These are phyloP conservation scores for Sporobolomyces roseus DNA, from an alignment of 768 basidiomycete species.

Conservation along the genomic window DNA sequence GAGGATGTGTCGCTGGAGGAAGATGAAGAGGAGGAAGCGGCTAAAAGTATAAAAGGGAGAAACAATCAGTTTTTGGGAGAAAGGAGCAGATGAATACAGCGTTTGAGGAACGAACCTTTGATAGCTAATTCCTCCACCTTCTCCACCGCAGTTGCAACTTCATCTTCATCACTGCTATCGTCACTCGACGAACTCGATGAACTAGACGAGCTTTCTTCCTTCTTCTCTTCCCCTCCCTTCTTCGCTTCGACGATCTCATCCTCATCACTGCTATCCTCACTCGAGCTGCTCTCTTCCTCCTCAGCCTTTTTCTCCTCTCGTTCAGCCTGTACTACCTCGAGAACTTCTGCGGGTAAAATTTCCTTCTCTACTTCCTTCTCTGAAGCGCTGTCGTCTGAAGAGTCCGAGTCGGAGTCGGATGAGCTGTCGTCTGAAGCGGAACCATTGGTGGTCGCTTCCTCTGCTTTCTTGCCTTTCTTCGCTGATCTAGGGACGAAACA, in stretches of 20 bases:
- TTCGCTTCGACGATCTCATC: background rate
- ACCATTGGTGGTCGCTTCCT: too few relatives aligned
- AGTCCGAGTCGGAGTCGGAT: conserved; percentile 42
- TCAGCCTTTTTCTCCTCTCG: conserved; percentile 11
- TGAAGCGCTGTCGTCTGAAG: conserved; percentile 22
- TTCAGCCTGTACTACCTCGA: conserved; percentile 22
- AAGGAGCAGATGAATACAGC: background rate
- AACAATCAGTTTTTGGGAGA: too few relatives aligned
- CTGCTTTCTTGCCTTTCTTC: background rate
- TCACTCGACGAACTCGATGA: conserved; percentile 13
- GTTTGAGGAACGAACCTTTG: background rate
- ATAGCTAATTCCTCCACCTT: background rate
- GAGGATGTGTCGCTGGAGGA: conserved; percentile 44
- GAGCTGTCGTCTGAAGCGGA: background rate
- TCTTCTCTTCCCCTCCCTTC: background rate
- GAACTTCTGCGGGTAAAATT: conserved; percentile 19
- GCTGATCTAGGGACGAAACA: background rate
- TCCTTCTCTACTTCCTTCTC: conserved; percentile 37
- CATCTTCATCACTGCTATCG: background rate
- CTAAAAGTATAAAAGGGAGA: background rate
- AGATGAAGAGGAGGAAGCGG: conserved; percentile 37
- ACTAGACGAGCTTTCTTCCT: background rate
- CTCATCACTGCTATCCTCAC: conserved; percentile 11
- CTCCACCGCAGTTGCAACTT: background rate
- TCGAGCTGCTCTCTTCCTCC: conserved; percentile 1